Percentiles rank a stretch among this genome's conserved stretches.
These are phyloP conservation scores for Jatropha curcas DNA, from an alignment of 345 rosid genomes.

Conservation along the genomic window DNA sequence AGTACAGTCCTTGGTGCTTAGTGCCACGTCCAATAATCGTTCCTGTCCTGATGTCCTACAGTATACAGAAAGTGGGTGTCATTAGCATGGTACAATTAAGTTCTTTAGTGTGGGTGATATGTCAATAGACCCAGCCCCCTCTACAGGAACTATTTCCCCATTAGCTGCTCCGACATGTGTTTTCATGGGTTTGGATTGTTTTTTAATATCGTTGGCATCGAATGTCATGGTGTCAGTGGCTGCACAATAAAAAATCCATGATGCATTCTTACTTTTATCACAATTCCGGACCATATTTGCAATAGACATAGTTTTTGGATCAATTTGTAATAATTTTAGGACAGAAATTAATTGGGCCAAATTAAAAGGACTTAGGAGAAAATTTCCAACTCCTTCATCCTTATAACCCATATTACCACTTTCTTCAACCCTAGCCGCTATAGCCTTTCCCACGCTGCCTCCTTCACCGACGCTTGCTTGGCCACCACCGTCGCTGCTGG, in stretches of 20 bases:
- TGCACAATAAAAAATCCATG: background rate
- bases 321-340: too few species aligned
- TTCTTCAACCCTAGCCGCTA: background rate
- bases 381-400: background rate
- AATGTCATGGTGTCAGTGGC: background rate
- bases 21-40: background rate
- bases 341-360: too few species aligned
- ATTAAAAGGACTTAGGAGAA: too few species aligned
- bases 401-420: background rate
- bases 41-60: background rate
- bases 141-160: background rate
- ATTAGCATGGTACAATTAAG: background rate
- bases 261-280: background rate
- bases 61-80: background rate
- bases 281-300: background rate
- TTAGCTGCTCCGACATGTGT: background rate
- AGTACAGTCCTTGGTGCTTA: too few species aligned
- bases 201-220: background rate
- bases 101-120: background rate
- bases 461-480: background rate
- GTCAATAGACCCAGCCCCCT: background rate
- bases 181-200: background rate
- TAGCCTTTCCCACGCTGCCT: background rate
- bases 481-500: background rate
- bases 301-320: background rate